Conservation (phyloP, 179 eudicot species). For the Drosera spatulata region DNA sequence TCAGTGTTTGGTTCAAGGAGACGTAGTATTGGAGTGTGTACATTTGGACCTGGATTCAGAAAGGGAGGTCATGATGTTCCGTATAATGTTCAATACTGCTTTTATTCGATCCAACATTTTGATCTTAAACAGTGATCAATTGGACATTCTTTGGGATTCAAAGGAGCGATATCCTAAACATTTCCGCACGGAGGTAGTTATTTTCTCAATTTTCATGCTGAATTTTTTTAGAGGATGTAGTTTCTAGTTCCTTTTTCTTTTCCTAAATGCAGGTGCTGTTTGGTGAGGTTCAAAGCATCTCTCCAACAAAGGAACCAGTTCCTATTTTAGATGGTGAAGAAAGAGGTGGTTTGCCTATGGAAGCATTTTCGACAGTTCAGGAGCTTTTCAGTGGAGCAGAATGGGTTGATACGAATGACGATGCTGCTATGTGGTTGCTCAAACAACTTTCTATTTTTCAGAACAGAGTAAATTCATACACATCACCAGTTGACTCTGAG, state of each 20-base stretch:
- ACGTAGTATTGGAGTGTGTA: conserved; percentile 90
- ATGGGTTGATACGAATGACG: conserved; percentile 82
- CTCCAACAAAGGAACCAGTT: conserved; percentile 58
- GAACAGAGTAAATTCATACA: conserved; percentile 54
- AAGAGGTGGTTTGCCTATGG: conserved; percentile 88
- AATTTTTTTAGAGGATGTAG: conserved; percentile 1
- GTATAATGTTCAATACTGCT: conserved; percentile 91
- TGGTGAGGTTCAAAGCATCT: conserved; percentile 76
- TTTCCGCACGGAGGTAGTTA: conserved; percentile 79
- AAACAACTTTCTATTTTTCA: conserved; percentile 68
- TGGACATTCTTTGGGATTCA: conserved; percentile 95
- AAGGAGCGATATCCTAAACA: conserved; percentile 88
- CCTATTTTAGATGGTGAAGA: conserved; percentile 71
- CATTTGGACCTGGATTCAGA: conserved; percentile 81
- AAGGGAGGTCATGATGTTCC: conserved; percentile 97
- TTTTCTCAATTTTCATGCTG: not conserved
- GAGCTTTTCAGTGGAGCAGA: conserved; percentile 84
- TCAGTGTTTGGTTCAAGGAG: conserved; percentile 94
- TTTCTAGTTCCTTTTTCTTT: conserved; percentile 3
- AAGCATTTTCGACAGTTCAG: conserved; percentile 91
- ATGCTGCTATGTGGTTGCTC: conserved; percentile 88
- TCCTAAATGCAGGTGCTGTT: conserved; percentile 53
- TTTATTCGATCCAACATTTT: conserved; percentile 86
- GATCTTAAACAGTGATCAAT: conserved; percentile 73
- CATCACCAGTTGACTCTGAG: conserved; percentile 92